Base-by-base conservation (phyloP, 257 asterid species). In the Solanum chilense region DNA sequence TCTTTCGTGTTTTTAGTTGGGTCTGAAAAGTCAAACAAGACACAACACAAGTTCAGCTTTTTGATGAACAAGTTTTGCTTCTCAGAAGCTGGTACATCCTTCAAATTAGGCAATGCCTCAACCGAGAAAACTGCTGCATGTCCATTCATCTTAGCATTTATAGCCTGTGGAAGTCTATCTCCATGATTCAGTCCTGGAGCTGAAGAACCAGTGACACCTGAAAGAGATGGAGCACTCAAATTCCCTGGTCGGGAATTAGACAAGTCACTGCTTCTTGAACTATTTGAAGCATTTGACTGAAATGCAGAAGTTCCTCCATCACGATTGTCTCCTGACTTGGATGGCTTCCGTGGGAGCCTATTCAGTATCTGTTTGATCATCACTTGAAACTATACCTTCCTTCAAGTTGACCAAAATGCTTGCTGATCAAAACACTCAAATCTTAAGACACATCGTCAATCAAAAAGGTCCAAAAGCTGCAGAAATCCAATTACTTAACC, bases 71-170 rank as follows among this genome's bases (percentile, higher is more conserved):
- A 86, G 87, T 86, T 91, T 82, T 94, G 98, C 92, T 95, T 93
- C 91, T 95, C 99, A 29, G 94, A 75, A 87, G 89, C 94, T 15
- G 98, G 95, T 86, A 95, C 98, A 76, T 96, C 98, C 89, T 90
- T 92, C 86, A 96, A 93, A 90, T 93, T 90, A 60, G 99, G 98
- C 86, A 95, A 92, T 42, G 96, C 93, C 91, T 96, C 99, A 39
- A 91, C 93, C 1, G 92, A 90, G 56, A 90, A 90, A 14, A 92
- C 91, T 25, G 88, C 90, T 86, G 91, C 60, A 88, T 78, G 91
- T 78, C 97, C 98, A 73, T 95, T 93, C 37, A 74, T 88, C 89
- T 86, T 90, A 33, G 88, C 31, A 76, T 85, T 76, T 66, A 88
- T 20, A 2, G 90, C 86, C 69, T 91, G 91, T 37, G 87, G 92